phyloP scores from a whole-genome alignment of 2,329 filamentous ascomycete species.

The Penicillium freii region DNA sequence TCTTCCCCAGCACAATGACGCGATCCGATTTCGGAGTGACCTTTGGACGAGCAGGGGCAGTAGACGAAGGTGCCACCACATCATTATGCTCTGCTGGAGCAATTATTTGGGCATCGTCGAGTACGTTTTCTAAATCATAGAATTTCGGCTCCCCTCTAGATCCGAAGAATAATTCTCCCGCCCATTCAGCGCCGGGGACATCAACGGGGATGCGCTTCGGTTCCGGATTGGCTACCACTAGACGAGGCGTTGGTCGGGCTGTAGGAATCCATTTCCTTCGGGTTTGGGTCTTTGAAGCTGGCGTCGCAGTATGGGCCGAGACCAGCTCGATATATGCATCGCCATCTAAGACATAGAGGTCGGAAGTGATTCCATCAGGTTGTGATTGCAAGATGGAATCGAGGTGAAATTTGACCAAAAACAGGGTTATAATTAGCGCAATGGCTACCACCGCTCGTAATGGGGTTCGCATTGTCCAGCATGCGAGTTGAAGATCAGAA shows the following conservation, averaged over 20 bases:
- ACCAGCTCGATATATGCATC: slow-evolving; percentile 23
- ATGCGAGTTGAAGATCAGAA: background rate
- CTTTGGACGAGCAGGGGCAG: slow-evolving; percentile 14
- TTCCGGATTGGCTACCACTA: slow-evolving; percentile 2
- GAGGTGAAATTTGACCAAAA: slow-evolving; percentile 22
- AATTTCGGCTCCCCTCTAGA: background rate
- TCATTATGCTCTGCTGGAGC: background rate
- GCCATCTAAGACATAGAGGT: slow-evolving; percentile 1
- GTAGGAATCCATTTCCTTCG: slow-evolving; percentile 7
- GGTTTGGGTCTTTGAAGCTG: background rate
- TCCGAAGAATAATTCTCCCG: background rate
- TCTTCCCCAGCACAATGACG: slow-evolving; percentile 42
- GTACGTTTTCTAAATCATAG: background rate
- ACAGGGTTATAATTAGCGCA: slow-evolving; percentile 17
- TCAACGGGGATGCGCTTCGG: slow-evolving; percentile 17
- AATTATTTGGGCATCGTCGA: background rate
- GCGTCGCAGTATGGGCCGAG: slow-evolving; percentile 9
- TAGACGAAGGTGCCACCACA: background rate
- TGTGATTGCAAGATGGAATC: slow-evolving; percentile 17
- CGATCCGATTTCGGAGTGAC: slow-evolving; percentile 30
- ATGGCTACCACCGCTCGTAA: slow-evolving; percentile 17
- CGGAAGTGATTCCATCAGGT: background rate
- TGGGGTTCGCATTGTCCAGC: slow-evolving; percentile 17
- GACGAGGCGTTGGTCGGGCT: slow-evolving; percentile 10
- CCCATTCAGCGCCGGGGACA: slow-evolving; percentile 14